phyloP scores from a whole-genome alignment of 192 early-diverging fungal genomes.

The Kappamyces sp. region DNA sequence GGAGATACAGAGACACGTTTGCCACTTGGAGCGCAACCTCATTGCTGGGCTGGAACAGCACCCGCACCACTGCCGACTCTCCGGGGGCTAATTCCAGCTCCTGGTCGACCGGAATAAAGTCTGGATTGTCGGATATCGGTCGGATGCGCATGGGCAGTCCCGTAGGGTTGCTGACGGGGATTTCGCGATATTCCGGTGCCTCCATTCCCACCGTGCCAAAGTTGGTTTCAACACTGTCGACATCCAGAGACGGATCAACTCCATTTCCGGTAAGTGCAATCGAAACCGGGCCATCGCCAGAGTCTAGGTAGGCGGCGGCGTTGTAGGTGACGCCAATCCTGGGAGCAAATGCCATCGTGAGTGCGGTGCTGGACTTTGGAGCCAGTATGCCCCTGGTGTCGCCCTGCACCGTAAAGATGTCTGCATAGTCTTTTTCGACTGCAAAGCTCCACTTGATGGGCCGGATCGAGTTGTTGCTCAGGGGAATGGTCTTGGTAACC shows the following conservation, averaged over 20 bases:
- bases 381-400: constrained; percentile 6
- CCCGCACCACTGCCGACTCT: constrained; percentile 25
- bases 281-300: constrained; percentile 31
- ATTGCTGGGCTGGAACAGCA: constrained; percentile 33
- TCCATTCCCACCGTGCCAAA: constrained; percentile 51
- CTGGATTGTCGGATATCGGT: constrained; percentile 22
- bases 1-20: constrained; percentile 21
- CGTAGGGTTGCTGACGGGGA: constrained; percentile 35
- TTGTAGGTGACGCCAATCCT: constrained; percentile 26
- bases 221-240: constrained; percentile 26
- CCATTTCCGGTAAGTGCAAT: constrained; percentile 33
- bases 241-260: constrained; percentile 29
- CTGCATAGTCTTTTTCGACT: constrained; percentile 30
- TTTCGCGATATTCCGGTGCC: constrained; percentile 37
- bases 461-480: constrained; percentile 40
- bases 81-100: constrained; percentile 31
- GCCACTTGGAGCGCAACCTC: constrained; percentile 13
- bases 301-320: constrained; percentile 32
- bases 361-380: not conserved
- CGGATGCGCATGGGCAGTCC: constrained; percentile 26
- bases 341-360: constrained; percentile 32
- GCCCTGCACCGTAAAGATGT: constrained; percentile 33
- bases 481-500: constrained; percentile 21
- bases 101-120: constrained; percentile 22
- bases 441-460: constrained; percentile 34